Conservation (phyloP, 139 green algal species). For the Monoraphidium neglectum region DNA sequence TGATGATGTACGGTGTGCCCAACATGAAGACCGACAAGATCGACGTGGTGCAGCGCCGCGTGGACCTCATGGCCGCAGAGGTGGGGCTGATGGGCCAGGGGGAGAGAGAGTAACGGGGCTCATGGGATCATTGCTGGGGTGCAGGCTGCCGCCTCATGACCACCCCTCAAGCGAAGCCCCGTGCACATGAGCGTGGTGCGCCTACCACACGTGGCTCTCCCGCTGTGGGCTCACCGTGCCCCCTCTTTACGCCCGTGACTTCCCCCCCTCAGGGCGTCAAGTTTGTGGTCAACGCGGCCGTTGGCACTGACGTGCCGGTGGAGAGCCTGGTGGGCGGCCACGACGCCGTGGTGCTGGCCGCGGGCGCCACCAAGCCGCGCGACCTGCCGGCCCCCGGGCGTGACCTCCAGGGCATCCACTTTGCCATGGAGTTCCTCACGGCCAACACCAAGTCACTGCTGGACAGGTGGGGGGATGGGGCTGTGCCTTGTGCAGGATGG, state of each 20-base stretch:
- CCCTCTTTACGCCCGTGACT: no score
- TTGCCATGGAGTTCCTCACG: constrained; percentile 97
- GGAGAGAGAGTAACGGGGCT: no score
- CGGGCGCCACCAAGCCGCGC: constrained; percentile 89
- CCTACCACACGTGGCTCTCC: no score
- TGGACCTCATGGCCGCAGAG: constrained; percentile 93
- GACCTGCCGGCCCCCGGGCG: constrained; percentile 87
- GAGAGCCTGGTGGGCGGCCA: constrained; percentile 51
- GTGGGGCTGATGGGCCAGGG: constrained; percentile 51
- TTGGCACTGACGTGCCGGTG: constrained; percentile 69
- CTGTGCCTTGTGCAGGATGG: no score
- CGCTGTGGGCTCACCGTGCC: no score
- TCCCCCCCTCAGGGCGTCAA: no score
- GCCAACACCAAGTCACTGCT: constrained; percentile 94
- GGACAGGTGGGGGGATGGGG: constrained; percentile 48
- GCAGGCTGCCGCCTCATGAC: no score
- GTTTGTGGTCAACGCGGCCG: constrained; percentile 62
- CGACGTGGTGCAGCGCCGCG: constrained; percentile 90
- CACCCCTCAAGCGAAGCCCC: no score
- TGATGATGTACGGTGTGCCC: constrained; percentile 99
- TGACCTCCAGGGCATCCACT: constrained; percentile 85
- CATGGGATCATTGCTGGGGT: no score
- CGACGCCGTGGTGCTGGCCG: constrained; percentile 90
- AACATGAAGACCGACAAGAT: constrained; percentile 99
- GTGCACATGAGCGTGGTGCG: no score